Evolutionary conservation across 1,284 basidiomycete genomes (phyloP).

Genomic region (Apiotrichum brassicae): DNA sequence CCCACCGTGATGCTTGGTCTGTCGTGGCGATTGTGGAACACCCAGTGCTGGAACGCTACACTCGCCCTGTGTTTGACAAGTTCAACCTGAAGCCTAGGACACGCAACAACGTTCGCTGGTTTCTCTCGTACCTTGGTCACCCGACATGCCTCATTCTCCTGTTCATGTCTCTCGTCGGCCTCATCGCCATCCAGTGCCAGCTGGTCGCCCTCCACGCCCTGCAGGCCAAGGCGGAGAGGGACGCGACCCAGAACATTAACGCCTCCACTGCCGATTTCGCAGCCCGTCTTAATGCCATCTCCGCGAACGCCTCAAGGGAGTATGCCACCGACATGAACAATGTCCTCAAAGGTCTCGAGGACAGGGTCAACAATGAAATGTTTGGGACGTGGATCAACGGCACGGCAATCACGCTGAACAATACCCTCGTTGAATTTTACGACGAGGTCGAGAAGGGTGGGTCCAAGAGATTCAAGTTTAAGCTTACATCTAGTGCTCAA

Average conservation of each 20-base stretch:
- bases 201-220: conserved; percentile 67
- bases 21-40: conserved; percentile 42
- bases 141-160: conserved; percentile 82
- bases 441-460: conserved; percentile 44
- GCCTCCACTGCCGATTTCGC: conserved; percentile 67
- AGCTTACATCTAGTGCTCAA: no score
- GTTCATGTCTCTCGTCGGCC: conserved; percentile 79
- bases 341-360: conserved; percentile 63
- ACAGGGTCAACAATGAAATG: conserved; percentile 71
- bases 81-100: conserved; percentile 21
- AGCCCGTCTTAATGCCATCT: conserved; percentile 68
- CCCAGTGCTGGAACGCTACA: conserved; percentile 41
- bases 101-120: conserved; percentile 42
- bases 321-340: conserved; percentile 73
- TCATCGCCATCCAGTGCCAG: conserved; percentile 84
- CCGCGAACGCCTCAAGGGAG: conserved; percentile 66
- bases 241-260: conserved; percentile 56
- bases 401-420: conserved; percentile 81
- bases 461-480: conserved; percentile 7
- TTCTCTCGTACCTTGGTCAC: conserved; percentile 77
- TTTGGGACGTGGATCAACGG: conserved; percentile 84
- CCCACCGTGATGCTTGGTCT: conserved; percentile 32
- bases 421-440: conserved; percentile 50
- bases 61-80: conserved; percentile 19
- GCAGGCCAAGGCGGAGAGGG: conserved; percentile 57